A percentile compares a stretch with the other conserved stretches of the same genome.
These are phyloP conservation scores for Aurantiochytrium sp. DNA, from an alignment of 108 stramenopile species.

Conservation along the genomic window DNA sequence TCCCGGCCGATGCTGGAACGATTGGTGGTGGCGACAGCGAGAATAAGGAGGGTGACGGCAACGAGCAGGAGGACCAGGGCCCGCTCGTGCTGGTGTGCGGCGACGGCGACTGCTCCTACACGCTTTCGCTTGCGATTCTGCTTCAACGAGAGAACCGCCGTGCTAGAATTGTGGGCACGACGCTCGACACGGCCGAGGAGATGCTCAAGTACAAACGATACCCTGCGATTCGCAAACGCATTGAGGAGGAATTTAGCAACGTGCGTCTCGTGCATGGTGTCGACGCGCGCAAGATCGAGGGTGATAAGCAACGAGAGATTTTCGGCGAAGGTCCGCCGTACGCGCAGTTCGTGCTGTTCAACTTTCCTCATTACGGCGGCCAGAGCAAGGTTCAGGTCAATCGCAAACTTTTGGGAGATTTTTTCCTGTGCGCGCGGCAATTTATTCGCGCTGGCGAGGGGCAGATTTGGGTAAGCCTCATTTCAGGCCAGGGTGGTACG, in stretches of 20 bases:
- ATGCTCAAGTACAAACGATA: neutral
- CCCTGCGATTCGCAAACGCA: neutral
- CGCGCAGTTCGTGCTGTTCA: neutral
- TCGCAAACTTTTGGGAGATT: neutral
- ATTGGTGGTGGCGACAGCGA: neutral
- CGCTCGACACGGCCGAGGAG: neutral
- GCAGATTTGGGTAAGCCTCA: neutral
- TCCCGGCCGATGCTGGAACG: neutral
- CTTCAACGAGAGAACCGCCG: neutral
- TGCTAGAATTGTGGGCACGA: neutral
- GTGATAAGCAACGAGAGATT: neutral
- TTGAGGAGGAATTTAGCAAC: neutral
- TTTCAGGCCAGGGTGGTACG: neutral
- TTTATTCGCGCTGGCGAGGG: neutral
- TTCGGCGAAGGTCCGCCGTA: neutral
- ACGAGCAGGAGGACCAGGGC: neutral
- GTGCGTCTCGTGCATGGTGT: neutral
- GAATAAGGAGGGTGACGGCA: neutral
- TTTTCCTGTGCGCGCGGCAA: neutral
- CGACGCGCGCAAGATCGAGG: neutral
- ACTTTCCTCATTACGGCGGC: constrained; percentile 14
- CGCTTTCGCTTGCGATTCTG: neutral
- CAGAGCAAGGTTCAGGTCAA: neutral
- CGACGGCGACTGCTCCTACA: neutral
- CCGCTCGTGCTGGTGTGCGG: neutral